Conservation (phyloP, 768 basidiomycete species). For the Coprinellus micaceus region DNA sequence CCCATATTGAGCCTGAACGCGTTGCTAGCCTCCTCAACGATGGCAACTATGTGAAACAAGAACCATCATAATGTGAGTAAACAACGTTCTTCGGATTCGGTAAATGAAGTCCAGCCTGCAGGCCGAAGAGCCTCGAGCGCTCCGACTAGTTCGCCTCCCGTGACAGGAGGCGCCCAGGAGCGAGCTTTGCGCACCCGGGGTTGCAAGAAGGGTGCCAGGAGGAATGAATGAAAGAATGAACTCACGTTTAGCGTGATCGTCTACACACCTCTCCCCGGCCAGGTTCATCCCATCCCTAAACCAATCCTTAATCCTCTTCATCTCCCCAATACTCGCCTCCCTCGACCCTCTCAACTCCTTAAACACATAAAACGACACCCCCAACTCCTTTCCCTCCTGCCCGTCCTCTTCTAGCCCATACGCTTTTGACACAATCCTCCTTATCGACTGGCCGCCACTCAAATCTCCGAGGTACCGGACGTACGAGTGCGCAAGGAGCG, state of each 20-base stretch:
- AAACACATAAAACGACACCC: slow-evolving; percentile 68
- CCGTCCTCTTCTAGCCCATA: slow-evolving; percentile 52
- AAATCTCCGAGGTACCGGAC: slow-evolving; percentile 82
- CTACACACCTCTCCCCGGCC: slow-evolving; percentile 36
- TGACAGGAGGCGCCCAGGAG: no score
- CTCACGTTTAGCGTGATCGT: slow-evolving; percentile 41
- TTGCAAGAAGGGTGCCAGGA: not conserved
- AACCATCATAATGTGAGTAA: slow-evolving; percentile 1
- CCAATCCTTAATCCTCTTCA: slow-evolving; percentile 75
- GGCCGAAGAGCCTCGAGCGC: no score
- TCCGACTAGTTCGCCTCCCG: no score
- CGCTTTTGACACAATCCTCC: slow-evolving; percentile 58
- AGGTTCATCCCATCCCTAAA: slow-evolving; percentile 54
- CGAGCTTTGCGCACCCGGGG: no score
- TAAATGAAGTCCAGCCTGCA: no score
- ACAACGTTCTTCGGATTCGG: no score
- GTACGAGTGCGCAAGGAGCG: slow-evolving; percentile 73
- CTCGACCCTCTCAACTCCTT: slow-evolving; percentile 47
- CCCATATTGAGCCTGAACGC: slow-evolving; percentile 49
- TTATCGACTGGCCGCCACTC: slow-evolving; percentile 72
- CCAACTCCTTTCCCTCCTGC: not conserved
- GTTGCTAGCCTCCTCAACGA: slow-evolving; percentile 44
- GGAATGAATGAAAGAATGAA: not conserved
- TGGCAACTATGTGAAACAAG: slow-evolving; percentile 28
- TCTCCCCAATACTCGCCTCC: slow-evolving; percentile 49